A percentile compares a stretch with the other conserved stretches of the same genome.
These are phyloP conservation scores for Rubia tinctorum DNA, from an alignment of 305 asterid species.

Conservation along the genomic window DNA sequence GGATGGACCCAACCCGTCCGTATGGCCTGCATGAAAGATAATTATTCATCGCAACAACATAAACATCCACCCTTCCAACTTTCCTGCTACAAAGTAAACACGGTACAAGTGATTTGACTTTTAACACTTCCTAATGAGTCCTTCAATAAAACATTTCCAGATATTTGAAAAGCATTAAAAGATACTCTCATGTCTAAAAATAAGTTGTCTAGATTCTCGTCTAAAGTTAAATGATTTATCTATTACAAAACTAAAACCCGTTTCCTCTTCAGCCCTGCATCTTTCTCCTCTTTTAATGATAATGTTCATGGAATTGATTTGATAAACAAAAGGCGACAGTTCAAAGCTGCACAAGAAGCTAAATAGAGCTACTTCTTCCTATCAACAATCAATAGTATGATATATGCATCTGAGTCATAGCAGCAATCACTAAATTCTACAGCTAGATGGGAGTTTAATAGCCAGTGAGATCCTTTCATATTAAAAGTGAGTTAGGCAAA, in stretches of 20 bases:
- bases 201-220: not conserved
- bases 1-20: conserved; percentile 59
- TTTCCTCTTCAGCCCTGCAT: not conserved
- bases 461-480: not conserved
- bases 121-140: not conserved
- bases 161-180: not conserved
- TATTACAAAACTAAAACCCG: too few species aligned
- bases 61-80: not conserved
- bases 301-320: not conserved
- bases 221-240: not conserved
- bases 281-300: not conserved
- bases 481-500: not conserved
- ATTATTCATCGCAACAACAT: not conserved
- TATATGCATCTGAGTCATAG: not conserved
- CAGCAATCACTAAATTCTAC: conserved; percentile 9
- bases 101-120: not conserved
- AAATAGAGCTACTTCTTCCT: not conserved
- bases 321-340: not conserved
- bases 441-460: not conserved
- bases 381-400: not conserved
- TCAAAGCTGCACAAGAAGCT: not conserved
- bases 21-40: conserved; percentile 37
- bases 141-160: conserved; percentile 1
- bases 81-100: not conserved
- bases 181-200: not conserved